A percentile compares a stretch with the other conserved stretches of the same genome.
Evolutionary conservation across 1,284 basidiomycete genomes (phyloP).

Genomic region (Austroboletus rostrupii): DNA sequence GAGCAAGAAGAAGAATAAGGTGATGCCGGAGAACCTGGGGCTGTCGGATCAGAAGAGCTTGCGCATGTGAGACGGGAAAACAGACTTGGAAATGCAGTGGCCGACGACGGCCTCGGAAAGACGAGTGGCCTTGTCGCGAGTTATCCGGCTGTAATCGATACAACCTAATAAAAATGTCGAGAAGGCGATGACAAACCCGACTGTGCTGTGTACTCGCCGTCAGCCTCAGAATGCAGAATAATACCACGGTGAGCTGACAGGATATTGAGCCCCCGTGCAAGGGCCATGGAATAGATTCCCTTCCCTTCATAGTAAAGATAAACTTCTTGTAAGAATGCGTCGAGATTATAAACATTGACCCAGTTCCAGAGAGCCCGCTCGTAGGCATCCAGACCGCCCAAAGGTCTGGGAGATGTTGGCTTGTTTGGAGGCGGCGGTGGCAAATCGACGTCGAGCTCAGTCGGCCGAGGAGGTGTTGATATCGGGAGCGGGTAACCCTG

Average conservation of each 20-base stretch:
- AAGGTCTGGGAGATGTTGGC: constrained; percentile 41
- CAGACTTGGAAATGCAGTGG: constrained; percentile 78
- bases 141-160: constrained; percentile 85
- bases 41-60: constrained; percentile 3
- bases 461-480: constrained; percentile 64
- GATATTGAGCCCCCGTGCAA: constrained; percentile 84
- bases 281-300: constrained; percentile 90
- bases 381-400: constrained; percentile 76
- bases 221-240: constrained; percentile 18
- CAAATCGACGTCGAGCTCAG: constrained; percentile 49
- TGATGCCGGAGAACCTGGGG: constrained; percentile 76
- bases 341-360: constrained; percentile 97
- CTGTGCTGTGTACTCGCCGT: constrained; percentile 60
- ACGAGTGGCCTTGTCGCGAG: constrained; percentile 55
- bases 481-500: constrained; percentile 34
- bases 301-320: constrained; percentile 96
- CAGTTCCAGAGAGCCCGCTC: constrained; percentile 96
- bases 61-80: constrained; percentile 6
- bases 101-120: constrained; percentile 79
- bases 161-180: constrained; percentile 95
- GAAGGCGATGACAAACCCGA: constrained; percentile 95
- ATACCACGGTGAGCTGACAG: constrained; percentile 59
- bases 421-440: constrained; percentile 20
- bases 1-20: constrained; percentile 76
- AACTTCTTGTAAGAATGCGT: constrained; percentile 91